These are phyloP conservation scores for Phaseolus coccineus DNA, from an alignment of 331 rosid genomes.

Conservation along the genomic window DNA sequence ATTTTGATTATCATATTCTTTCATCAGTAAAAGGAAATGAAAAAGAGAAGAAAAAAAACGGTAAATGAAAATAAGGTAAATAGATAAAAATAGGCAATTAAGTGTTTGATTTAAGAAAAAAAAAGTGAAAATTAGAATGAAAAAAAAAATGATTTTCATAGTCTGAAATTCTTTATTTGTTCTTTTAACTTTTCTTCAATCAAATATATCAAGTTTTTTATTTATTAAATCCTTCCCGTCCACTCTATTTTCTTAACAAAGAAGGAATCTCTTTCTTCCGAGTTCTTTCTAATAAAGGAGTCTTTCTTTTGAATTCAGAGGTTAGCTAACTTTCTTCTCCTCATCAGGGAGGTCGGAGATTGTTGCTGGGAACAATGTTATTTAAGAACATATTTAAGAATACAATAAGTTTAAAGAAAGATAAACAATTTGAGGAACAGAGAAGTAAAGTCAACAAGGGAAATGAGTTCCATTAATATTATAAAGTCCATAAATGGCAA, in stretches of 20 bases:
- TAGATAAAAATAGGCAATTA: no score
- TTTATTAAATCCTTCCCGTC: no score
- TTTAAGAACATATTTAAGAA: not conserved
- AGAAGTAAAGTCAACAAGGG: not conserved
- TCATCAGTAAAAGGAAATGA: not conserved
- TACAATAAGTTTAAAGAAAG: not conserved
- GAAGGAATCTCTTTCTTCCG: no score
- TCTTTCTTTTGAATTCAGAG: not conserved
- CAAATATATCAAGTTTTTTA: no score
- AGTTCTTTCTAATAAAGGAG: not conserved
- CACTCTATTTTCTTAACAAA: no score
- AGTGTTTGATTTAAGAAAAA: no score
- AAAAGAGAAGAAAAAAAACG: no score
- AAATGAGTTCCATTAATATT: not conserved
- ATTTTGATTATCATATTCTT: slow-evolving; percentile 7
- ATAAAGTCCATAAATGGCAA: slow-evolving; percentile 25
- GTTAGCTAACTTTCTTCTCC: not conserved
- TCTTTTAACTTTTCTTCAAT: no score
- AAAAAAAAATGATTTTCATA: no score
- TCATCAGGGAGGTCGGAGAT: not conserved
- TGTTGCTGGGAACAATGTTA: not conserved
- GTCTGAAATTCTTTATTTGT: no score
- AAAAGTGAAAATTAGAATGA: no score
- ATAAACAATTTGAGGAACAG: not conserved
- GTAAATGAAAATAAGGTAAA: no score